Percentiles rank a stretch among this genome's conserved stretches.
These are phyloP conservation scores for Colletotrichum tropicale DNA, from an alignment of 2,329 filamentous ascomycete genomes.

Conservation along the genomic window DNA sequence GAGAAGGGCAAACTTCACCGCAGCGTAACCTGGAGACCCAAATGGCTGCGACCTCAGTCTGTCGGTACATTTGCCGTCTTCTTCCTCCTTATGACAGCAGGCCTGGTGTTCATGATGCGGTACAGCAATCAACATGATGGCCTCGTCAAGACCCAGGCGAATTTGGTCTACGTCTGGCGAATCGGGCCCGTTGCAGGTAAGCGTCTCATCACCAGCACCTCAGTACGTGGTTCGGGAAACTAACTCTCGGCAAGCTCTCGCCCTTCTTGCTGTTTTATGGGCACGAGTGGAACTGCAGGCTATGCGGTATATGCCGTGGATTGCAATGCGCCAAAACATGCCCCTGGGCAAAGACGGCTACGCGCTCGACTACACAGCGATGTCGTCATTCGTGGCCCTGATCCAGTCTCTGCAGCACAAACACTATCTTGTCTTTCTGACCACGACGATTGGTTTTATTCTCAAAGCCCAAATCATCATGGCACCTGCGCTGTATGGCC, in stretches of 20 bases:
- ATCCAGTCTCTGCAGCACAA: not conserved
- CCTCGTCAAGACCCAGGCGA: not conserved
- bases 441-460: not conserved
- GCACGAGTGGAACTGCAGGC: constrained; percentile 1
- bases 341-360: not conserved
- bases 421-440: not conserved
- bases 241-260: not conserved
- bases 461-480: not conserved
- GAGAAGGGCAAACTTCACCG: not conserved
- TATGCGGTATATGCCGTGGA: constrained; percentile 6
- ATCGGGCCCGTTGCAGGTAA: not conserved
- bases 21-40: not conserved
- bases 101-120: not conserved
- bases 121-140: not conserved
- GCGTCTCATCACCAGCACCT: not conserved
- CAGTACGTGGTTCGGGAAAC: not conserved
- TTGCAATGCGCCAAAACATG: not conserved
- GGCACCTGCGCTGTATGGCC: not conserved
- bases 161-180: not conserved
- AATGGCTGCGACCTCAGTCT: not conserved
- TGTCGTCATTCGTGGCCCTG: not conserved
- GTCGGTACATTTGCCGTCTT: not conserved
- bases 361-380: not conserved
- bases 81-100: not conserved
- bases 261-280: not conserved